Percentiles rank a stretch among this genome's conserved stretches.
Evolutionary conservation across 139 green algal genomes (phyloP).

Genomic region (Micromonas pusilla): DNA sequence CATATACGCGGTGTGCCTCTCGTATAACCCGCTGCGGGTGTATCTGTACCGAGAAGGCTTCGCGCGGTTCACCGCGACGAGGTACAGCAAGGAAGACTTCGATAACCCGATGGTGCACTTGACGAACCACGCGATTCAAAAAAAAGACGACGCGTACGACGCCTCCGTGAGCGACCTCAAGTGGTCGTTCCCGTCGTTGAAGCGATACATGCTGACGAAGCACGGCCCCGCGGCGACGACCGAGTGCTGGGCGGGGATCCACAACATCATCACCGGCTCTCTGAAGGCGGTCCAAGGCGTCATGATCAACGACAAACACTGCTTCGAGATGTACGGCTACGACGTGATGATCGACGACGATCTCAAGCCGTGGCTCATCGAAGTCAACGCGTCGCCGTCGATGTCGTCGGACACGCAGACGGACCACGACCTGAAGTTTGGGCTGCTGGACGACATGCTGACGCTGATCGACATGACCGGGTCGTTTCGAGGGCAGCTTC

Average conservation of each 20-base stretch:
- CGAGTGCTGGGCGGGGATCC: background rate
- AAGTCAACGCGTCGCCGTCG: constrained; percentile 67
- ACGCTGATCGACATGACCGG: constrained; percentile 29
- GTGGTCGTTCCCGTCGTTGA: constrained; percentile 52
- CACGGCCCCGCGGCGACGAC: background rate
- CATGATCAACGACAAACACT: constrained; percentile 70
- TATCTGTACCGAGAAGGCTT: constrained; percentile 48
- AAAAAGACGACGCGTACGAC: constrained; percentile 44
- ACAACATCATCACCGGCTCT: constrained; percentile 27
- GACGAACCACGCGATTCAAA: constrained; percentile 51
- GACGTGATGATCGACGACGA: constrained; percentile 61
- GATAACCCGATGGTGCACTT: constrained; percentile 43
- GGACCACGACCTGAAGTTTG: constrained; percentile 62
- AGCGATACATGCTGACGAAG: constrained; percentile 19
- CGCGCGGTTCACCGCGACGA: constrained; percentile 41
- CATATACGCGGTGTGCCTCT: constrained; percentile 67
- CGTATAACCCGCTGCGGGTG: constrained; percentile 36
- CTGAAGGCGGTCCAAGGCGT: constrained; percentile 41
- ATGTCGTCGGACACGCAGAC: constrained; percentile 49
- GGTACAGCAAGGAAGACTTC: constrained; percentile 42
- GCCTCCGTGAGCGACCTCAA: constrained; percentile 38
- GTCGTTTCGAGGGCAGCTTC: background rate
- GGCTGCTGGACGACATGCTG: constrained; percentile 57
- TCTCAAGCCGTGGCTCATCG: constrained; percentile 68
- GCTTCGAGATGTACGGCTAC: constrained; percentile 74